Base-by-base conservation (phyloP, 1,284 basidiomycete species). In the Coniferiporia sulphurascens region DNA sequence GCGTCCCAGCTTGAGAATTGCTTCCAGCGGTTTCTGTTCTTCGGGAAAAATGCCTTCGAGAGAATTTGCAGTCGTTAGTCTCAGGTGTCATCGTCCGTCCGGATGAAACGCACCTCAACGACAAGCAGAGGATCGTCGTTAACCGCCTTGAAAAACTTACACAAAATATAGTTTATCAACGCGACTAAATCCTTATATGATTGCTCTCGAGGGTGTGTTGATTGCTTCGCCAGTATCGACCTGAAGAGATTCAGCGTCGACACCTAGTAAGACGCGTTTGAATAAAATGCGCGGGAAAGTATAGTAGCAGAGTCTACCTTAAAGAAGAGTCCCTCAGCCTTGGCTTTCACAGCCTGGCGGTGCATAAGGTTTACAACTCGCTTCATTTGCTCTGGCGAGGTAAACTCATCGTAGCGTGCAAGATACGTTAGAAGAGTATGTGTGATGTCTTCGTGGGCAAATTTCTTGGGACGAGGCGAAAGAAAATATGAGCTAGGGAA, bases 291-390 rank as follows among this genome's bases (percentile, higher is more conserved):
- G 49, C 65, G 55, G 51, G 49, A 58, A 59, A 19, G 17, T 12
- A n/a, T 46, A n/a, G 44, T 55, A 53, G 53, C 22, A 48, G 52
- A 41, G 70, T 81, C 62, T 60, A 92, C 93, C 72, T 94, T 92
- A 81, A 94, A 98, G 74, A 93, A 97, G 12, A 98, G 74, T 0
- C 88, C 93, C 70, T 97, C 94, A 0, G 92, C 92, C 69, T 95
- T 93, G 8, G 88, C 86, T 66, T 84, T 88, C 63, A 98, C 84
- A 36, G 87, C 93, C 67, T 95, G 92, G 15, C 95, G 83, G 71
- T 97, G 91, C 67, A 98, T 81, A 62, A 98, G 74, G 62, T 82
- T 84, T 19, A 96, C 92, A 36, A 93, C 86, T 41, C 93, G 83
- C 70, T 89, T 91, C 83, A 98, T 87, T 68, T 88, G 81, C 64